Evolutionary conservation across 768 basidiomycete species (phyloP), one percentile per base, ranked within the genome.

Genomic region (Austroboletus eburneus): DNA sequence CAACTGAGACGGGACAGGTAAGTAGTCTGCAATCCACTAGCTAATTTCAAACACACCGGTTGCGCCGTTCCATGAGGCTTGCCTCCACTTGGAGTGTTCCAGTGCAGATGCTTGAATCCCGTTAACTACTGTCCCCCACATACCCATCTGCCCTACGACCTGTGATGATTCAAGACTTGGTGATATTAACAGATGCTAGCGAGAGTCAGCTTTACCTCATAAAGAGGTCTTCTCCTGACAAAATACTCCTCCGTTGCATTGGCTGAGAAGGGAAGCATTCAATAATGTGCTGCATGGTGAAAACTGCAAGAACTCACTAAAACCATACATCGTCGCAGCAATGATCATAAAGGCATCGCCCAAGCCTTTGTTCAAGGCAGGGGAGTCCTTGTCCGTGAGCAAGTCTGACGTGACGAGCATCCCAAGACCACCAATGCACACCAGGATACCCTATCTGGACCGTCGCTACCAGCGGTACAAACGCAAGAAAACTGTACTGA

Each of bases 191-290:
- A 20, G 37, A 18, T 3, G 16, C n/a, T 23, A 16, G 10, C 9
- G 22, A 7, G 5, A 9, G n/a, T 22, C 36, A 17, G 25, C 47
- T 35, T 43, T 21, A 76, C 81, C 69, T 92, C 91, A 56, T 90
- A 92, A 33, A 92, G 69, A 5, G 91, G 91, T 12, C 81, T 73
- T 55, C 69, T 79, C 49, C 90, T 77, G 24, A 93, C 91, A 49
- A 92, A 80, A 65, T 87, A 87, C 60, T 92, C 91, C 62, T 93
- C 91, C 0, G 87, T 89, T 23, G 90, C 87, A 54, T 92, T 92
- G 20, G 87, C 89, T 91, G 52, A 24, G 20, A 21, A 43, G 43
- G 2, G 27, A 40, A 3, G 52, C 45, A n/a, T 48, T 9, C 27
- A 44, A 29, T 12, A 8, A 32, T 9, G 16, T 30, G 22, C 9